These are phyloP conservation scores for Urostyla sp. DNA, from an alignment of 73 alveolate species.

Conservation along the genomic window DNA sequence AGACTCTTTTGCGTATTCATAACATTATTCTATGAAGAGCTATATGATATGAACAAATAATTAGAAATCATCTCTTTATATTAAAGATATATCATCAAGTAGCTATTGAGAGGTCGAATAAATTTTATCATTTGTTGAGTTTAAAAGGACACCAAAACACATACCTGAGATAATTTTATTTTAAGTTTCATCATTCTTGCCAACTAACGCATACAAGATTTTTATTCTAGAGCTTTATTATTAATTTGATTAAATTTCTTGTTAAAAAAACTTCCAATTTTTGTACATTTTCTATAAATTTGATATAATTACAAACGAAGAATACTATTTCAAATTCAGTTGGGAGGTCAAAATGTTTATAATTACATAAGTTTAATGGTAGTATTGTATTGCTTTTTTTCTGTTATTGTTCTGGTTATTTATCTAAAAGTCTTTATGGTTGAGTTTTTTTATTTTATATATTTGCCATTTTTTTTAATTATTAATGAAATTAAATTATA, in stretches of 20 bases:
- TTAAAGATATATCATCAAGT: constrained; percentile 4
- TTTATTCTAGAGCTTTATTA: constrained; percentile 37
- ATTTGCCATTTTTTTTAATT: too few relatives aligned
- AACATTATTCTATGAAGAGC: not conserved
- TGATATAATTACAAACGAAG: not conserved
- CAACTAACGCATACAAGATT: constrained; percentile 2
- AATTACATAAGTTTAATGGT: constrained; percentile 22
- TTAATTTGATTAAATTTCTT: not conserved
- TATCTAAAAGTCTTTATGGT: too few relatives aligned
- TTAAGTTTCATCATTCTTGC: not conserved
- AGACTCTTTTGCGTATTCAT: constrained; percentile 9
- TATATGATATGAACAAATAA: not conserved
- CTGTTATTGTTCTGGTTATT: too few relatives aligned
- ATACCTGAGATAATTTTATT: constrained; percentile 22
- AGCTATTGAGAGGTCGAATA: constrained; percentile 22
- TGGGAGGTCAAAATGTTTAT: constrained; percentile 41
- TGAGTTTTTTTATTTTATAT: too few relatives aligned
- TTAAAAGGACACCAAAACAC: constrained; percentile 28
- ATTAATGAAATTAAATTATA: too few relatives aligned
- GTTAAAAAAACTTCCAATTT: constrained; percentile 6
- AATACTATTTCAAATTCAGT: constrained; percentile 37
- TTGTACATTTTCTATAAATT: constrained; percentile 24
- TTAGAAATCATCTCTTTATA: constrained; percentile 33
- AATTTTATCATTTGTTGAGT: constrained; percentile 4
- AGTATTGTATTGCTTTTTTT: too few relatives aligned